Conservation (phyloP, 176 grass and related monocot species). For the Alloteropsis semialata region DNA sequence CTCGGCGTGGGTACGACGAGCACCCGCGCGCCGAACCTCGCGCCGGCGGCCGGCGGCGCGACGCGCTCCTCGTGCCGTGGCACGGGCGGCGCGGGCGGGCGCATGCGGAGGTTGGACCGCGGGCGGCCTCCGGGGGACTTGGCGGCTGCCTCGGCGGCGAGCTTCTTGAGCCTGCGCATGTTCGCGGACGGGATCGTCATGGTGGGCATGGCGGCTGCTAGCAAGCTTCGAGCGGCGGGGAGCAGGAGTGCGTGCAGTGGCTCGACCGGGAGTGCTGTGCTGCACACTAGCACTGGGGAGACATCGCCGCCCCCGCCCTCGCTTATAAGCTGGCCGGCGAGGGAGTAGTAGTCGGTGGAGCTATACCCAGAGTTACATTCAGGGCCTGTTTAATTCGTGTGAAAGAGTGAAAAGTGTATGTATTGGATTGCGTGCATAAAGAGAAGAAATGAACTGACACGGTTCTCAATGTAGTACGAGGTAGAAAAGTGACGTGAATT, state of each 20-base stretch:
- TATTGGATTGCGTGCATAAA: too few species aligned
- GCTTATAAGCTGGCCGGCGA: too few species aligned
- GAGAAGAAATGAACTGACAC: too few species aligned
- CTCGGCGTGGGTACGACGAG: background rate
- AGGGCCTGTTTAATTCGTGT: too few species aligned
- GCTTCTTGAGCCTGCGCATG: background rate
- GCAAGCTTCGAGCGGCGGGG: background rate
- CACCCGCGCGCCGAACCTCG: background rate
- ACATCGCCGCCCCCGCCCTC: too few species aligned
- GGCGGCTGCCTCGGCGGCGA: background rate
- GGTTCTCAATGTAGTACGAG: too few species aligned
- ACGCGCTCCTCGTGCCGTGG: background rate
- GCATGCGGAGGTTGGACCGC: background rate
- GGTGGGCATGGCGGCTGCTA: background rate
- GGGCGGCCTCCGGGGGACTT: background rate
- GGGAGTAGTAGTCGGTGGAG: too few species aligned
- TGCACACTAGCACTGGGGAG: too few species aligned
- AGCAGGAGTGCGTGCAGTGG: background rate
- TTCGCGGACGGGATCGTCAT: background rate
- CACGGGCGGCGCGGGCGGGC: background rate
- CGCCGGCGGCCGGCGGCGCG: background rate
- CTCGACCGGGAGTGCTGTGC: background rate
- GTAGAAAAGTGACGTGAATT: too few species aligned
- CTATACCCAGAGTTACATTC: too few species aligned
- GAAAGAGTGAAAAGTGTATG: too few species aligned